Evolutionary conservation across 192 early-diverging fungal species (phyloP), one percentile per base, ranked within the genome.

Genomic region (Gamsiella multidivaricata): DNA sequence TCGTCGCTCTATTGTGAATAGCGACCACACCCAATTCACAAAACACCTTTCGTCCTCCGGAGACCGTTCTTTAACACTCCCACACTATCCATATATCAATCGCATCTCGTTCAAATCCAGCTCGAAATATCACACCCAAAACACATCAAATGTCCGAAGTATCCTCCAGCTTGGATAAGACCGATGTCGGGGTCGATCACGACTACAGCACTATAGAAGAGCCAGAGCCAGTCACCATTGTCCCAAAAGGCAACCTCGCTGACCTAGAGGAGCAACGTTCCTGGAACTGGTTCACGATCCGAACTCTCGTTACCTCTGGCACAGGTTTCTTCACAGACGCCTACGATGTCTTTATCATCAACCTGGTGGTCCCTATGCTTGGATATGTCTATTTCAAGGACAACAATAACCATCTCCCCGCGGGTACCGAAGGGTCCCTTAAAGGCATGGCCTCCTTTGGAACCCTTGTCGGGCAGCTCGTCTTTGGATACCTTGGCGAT

Each of bases 281-380:
- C 46, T 90, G 91, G 72, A 81, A 76, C 82, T 91, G 90, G 91
- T 91, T 91, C 82, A 89, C 90, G 54, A 71, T 91, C 62, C 85
- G 89, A 36, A 86, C 92, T 18, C 85, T 89, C 58, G 51, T 93
- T 37, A 88, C 90, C 25, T 86, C 89, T 14, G 90, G 89, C 47
- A 86, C 90, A 25, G 92, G 94, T 69, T 96, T 97, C 82, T 92
- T 97, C 70, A 93, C 94, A 59, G 95, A 98, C 81, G 91, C 95
- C 29, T 97, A 97, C 79, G 97, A 98, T 82, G 91, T 95, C 62
- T 97, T 97, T 73, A 90, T 96, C 67, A 98, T 98, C 81, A 93
- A 93, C 75, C 84, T 97, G 69, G 91, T 93, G 17, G 86, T 94
- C 26, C 90, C 93, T 56, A 98, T 98, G 89, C 82, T 96, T 34